These are phyloP conservation scores for Asterochloris sp. DNA, from an alignment of 139 green algal species.

Conservation along the genomic window DNA sequence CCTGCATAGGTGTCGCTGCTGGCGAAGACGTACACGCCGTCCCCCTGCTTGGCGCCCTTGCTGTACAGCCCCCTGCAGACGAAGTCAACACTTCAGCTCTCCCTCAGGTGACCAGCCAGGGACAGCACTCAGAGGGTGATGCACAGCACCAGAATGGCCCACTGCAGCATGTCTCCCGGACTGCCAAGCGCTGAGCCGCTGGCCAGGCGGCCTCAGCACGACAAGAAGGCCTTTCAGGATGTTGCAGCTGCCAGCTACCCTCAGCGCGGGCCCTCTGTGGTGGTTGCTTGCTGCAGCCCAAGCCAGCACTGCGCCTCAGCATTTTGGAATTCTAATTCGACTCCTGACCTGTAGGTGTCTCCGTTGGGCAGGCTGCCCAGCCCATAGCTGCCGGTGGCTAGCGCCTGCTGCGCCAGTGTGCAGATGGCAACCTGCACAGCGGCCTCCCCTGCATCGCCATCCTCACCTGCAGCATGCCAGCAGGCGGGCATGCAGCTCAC, in stretches of 20 bases:
- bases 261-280: no score
- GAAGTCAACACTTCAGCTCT: neutral
- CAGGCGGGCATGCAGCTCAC: no score
- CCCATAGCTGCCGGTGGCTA: no score
- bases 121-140: no score
- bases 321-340: no score
- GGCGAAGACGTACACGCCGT: slow-evolving; percentile 18
- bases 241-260: no score
- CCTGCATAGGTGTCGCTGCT: slow-evolving; percentile 45
- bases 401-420: neutral
- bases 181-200: neutral
- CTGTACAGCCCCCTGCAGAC: neutral
- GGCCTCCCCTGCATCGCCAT: neutral
- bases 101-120: no score
- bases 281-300: no score
- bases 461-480: neutral
- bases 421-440: neutral
- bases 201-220: no score
- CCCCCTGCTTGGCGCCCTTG: neutral
- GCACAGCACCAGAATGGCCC: no score
- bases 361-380: neutral
- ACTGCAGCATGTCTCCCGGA: neutral
- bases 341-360: neutral
- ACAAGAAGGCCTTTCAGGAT: no score
- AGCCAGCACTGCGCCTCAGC: no score